Evolutionary conservation across 352 stramenopile genomes (phyloP), one percentile per base, ranked within the genome.

Genomic region (Phytophthora fragariae): DNA sequence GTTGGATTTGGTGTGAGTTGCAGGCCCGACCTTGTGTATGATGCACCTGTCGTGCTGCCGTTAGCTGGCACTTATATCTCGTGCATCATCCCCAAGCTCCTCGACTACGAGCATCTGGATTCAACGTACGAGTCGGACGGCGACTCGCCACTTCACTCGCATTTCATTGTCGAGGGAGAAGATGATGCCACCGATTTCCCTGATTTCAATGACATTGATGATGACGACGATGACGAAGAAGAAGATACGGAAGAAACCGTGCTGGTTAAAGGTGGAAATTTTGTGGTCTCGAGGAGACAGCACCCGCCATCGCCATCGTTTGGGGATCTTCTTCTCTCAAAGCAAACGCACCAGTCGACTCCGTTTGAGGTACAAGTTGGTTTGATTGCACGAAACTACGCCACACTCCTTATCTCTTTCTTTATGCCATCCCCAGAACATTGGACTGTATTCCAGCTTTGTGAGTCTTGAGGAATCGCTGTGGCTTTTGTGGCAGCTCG

Each of bases 371-470:
- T 91, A 72, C 14, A 59, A 41, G 2, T 41, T 41, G 35, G 12
- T 12, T 37, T 61, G 11, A 8, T 41, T 35, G 6, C 41, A 33
- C 17, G 4, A 44, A 49, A 15, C 12, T 60, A 15, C 2, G 3
- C 14, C 21, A 2, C 37, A 41, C 21, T 24, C 12, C 14, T 68
- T 6, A 47, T 57, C 44, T 54, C 5, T 47, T 21, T 54, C 39
- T 19, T 27, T 19, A 31, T 60, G 50, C 39, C 9, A 39, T 69
- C 50, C 33, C 12, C 54, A 95, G 87, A 92, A 79, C 46, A 84
- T 96, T 33, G 89, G 89, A 3, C 70, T 97, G 46, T 97, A 93
- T 70, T 94, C 88, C 8, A 97, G 84, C 62, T 97, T 96, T 73
- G 75, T 90, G 9, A 87, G 87, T 2, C 62, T 96, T 24, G 87